These are phyloP conservation scores for Solanum arcanum DNA, from an alignment of 257 asterid genomes.

Conservation along the genomic window DNA sequence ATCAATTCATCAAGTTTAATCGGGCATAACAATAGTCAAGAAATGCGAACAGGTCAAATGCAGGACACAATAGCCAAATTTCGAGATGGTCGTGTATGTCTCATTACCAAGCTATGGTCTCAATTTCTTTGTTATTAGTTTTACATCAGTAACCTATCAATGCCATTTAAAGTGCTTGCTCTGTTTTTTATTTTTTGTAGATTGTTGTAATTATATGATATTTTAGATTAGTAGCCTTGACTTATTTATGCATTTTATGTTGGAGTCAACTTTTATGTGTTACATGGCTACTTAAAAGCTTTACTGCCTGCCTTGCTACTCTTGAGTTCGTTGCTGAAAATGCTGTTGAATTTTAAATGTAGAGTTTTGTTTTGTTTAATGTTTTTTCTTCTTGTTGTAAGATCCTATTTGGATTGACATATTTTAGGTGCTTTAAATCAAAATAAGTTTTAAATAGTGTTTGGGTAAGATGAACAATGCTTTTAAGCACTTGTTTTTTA, in stretches of 20 bases:
- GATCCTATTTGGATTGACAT: neutral
- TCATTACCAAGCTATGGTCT: neutral
- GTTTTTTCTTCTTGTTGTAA: neutral
- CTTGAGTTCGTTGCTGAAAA: neutral
- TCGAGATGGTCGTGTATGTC: conserved; percentile 97
- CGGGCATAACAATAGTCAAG: conserved; percentile 96
- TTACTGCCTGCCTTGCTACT: neutral
- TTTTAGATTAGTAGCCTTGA: neutral
- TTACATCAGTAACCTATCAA: neutral
- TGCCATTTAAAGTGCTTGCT: neutral
- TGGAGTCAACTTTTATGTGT: neutral
- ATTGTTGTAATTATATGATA: neutral
- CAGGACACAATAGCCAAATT: conserved; percentile 91
- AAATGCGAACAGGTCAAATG: conserved; percentile 95
- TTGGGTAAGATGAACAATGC: neutral
- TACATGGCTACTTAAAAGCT: neutral
- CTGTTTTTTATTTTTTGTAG: neutral
- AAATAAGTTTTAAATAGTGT: neutral
- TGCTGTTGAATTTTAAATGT: neutral
- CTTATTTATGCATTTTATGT: neutral
- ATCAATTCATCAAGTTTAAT: conserved; percentile 90
- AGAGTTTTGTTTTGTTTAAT: neutral
- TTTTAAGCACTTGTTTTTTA: neutral
- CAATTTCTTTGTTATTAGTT: neutral
- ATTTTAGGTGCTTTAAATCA: neutral